Conservation (phyloP, 352 stramenopile species). For the Globisporangium rhizosaccharum region DNA sequence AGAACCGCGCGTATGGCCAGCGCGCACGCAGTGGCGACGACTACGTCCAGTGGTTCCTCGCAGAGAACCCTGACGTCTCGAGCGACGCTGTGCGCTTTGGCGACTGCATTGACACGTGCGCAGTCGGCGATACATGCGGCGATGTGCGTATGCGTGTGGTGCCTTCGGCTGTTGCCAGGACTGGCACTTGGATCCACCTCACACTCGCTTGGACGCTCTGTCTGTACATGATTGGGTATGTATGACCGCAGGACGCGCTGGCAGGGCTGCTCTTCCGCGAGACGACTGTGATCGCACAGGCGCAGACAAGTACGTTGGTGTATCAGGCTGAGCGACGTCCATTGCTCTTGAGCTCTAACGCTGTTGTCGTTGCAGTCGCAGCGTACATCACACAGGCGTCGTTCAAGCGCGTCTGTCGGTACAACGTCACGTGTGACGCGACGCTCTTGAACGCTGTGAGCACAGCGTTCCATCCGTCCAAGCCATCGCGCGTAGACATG, state of each 20-base stretch:
- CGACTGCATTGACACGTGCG: slow-evolving; percentile 32
- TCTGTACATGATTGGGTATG: not conserved
- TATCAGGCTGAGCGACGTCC: not conserved
- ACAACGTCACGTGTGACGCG: slow-evolving; percentile 26
- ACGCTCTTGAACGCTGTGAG: slow-evolving; percentile 17
- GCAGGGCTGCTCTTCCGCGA: slow-evolving; percentile 26
- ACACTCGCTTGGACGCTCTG: not conserved
- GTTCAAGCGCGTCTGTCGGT: slow-evolving; percentile 30
- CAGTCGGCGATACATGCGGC: slow-evolving; percentile 27
- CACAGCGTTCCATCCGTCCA: slow-evolving; percentile 12
- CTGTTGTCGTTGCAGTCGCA: slow-evolving; percentile 16
- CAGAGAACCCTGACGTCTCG: slow-evolving; percentile 4
- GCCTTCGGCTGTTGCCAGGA: not conserved
- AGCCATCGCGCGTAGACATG: slow-evolving; percentile 1
- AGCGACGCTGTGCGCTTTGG: slow-evolving; percentile 23
- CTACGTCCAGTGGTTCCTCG: slow-evolving; percentile 26
- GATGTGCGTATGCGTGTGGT: slow-evolving; percentile 24
- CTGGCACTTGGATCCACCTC: not conserved
- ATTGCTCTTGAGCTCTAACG: not conserved
- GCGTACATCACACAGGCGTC: slow-evolving; percentile 32
- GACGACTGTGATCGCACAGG: slow-evolving; percentile 31
- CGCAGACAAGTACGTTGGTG: slow-evolving; percentile 26
- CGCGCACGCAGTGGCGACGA: slow-evolving; percentile 19
- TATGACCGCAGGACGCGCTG: slow-evolving; percentile 25
- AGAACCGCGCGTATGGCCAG: slow-evolving; percentile 15